A percentile compares a stretch with the other conserved stretches of the same genome.
phyloP scores from a whole-genome alignment of 78 protist species.

The Cavenderia fasciculata region DNA sequence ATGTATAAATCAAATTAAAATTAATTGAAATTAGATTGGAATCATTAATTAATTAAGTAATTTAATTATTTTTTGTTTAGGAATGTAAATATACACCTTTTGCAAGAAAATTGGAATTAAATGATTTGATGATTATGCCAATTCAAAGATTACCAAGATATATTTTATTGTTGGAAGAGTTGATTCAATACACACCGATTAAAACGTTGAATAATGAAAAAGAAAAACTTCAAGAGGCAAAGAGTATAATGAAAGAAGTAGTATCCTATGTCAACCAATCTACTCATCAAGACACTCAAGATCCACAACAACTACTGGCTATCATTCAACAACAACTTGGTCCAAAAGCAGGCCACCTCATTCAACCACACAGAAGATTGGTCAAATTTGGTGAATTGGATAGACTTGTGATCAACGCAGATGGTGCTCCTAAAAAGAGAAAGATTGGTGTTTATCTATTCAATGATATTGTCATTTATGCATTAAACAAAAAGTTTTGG shows the following conservation, averaged over 20 bases:
- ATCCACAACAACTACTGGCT: background rate
- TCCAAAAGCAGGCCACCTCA: conserved; percentile 36
- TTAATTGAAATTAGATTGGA: background rate
- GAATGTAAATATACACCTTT: conserved; percentile 53
- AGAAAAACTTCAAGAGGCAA: conserved; percentile 35
- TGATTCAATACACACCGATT: conserved; percentile 43
- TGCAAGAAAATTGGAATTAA: conserved; percentile 68
- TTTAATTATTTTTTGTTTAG: background rate
- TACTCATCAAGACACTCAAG: background rate
- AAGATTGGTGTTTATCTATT: conserved; percentile 21
- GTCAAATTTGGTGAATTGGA: conserved; percentile 49
- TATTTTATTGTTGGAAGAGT: conserved; percentile 64
- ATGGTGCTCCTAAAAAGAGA: conserved; percentile 27
- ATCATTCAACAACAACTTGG: conserved; percentile 51
- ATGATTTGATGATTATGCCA: conserved; percentile 75
- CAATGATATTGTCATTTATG: conserved; percentile 61
- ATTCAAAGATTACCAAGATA: conserved; percentile 68
- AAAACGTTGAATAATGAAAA: background rate
- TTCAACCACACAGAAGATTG: conserved; percentile 46
- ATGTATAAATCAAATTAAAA: background rate
- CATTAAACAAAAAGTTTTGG: conserved; percentile 68
- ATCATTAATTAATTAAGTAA: background rate
- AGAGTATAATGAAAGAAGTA: conserved; percentile 56
- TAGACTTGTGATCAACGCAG: conserved; percentile 17
- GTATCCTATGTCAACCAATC: conserved; percentile 53